These are phyloP conservation scores for Cladorrhinum sp. DNA, from an alignment of 2,329 filamentous ascomycete species.

Conservation along the genomic window DNA sequence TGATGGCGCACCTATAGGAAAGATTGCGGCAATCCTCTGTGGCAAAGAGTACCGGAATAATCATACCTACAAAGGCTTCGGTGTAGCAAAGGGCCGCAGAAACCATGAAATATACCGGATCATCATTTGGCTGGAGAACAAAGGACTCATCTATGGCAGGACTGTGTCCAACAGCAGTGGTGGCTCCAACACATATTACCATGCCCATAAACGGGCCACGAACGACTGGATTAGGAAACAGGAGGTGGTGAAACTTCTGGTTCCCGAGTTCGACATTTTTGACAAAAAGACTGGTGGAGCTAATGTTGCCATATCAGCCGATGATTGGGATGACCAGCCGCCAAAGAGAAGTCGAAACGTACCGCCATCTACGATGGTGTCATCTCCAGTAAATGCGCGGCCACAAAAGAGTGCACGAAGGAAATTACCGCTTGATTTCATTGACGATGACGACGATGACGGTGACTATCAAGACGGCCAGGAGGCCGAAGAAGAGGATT, in stretches of 20 bases:
- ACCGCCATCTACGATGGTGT: conserved; percentile 48
- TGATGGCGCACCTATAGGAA: conserved; percentile 60
- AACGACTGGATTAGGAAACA: neutral
- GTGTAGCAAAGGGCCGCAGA: conserved; percentile 66
- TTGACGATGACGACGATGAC: conserved; percentile 1
- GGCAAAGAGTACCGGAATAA: conserved; percentile 60
- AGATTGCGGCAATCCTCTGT: conserved; percentile 81
- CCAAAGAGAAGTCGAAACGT: conserved; percentile 28
- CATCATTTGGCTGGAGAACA: conserved; percentile 71
- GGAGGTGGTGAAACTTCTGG: conserved; percentile 39
- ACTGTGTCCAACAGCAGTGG: conserved; percentile 57
- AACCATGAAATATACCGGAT: conserved; percentile 78
- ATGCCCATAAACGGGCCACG: conserved; percentile 45
- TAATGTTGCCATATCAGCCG: neutral
- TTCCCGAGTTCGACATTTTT: conserved; percentile 26
- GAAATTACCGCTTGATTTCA: conserved; percentile 18
- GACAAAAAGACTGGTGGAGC: conserved; percentile 22
- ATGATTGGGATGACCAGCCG: neutral
- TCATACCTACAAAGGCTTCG: conserved; percentile 57
- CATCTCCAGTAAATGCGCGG: conserved; percentile 47
- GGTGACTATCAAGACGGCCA: conserved; percentile 12
- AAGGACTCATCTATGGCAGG: conserved; percentile 70
- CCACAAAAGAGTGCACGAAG: conserved; percentile 35
- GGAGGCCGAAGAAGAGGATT: conserved; percentile 41
- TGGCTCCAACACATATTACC: conserved; percentile 73